Evolutionary conservation across 768 basidiomycete genomes (phyloP).

Genomic region (Lactifluus volemus): DNA sequence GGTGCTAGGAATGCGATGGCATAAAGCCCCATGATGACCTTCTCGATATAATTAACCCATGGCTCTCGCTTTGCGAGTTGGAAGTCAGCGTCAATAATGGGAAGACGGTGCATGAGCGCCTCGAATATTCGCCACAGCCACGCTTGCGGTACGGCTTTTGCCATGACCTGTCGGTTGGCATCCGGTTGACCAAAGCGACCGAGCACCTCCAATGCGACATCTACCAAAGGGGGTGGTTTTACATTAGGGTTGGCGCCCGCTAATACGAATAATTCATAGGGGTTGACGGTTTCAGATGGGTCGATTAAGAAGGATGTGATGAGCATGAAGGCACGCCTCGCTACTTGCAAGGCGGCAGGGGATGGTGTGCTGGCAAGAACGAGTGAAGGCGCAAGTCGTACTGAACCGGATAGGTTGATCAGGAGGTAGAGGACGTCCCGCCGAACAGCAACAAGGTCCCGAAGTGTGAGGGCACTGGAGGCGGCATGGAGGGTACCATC

Average conservation of each 20-base stretch:
- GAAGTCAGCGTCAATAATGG: constrained; percentile 70
- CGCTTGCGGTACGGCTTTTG: constrained; percentile 46
- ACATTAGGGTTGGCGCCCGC: constrained; percentile 35
- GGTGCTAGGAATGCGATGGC: constrained; percentile 78
- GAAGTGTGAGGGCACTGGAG: constrained; percentile 55
- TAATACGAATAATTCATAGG: constrained; percentile 48
- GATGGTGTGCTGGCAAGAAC: constrained; percentile 32
- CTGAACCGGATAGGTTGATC: constrained; percentile 45
- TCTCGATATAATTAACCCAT: constrained; percentile 77
- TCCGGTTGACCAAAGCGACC: constrained; percentile 73
- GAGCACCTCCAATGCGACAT: constrained; percentile 78
- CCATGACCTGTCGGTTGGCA: constrained; percentile 65
- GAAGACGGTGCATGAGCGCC: constrained; percentile 75
- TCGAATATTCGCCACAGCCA: constrained; percentile 57
- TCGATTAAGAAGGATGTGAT: constrained; percentile 72
- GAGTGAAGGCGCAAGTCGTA: constrained; percentile 38
- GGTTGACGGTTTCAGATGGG: constrained; percentile 54
- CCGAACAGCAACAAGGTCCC: constrained; percentile 64
- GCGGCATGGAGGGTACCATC: constrained; percentile 28
- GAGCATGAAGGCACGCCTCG: constrained; percentile 53
- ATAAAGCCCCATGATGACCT: constrained; percentile 74
- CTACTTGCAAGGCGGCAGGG: constrained; percentile 35
- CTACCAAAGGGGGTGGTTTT: constrained; percentile 53
- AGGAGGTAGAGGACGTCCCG: constrained; percentile 71
- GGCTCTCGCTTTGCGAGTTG: constrained; percentile 49